phyloP scores from a whole-genome alignment of 768 basidiomycete genomes.

The Hysterangium stoloniferum region DNA sequence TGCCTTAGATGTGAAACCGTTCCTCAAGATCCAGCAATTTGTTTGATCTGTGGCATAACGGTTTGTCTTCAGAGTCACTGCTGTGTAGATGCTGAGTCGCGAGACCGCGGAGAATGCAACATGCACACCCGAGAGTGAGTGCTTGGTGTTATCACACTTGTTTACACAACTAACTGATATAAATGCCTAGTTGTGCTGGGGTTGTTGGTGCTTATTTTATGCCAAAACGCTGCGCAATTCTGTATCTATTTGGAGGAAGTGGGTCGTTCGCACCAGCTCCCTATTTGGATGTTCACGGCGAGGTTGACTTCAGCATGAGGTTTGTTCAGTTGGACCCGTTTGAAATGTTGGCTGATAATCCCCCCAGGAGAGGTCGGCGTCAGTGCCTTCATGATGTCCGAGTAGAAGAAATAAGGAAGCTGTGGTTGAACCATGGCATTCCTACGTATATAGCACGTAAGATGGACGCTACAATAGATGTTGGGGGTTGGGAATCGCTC shows the following conservation, averaged over 20 bases:
- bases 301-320: slow-evolving; percentile 90
- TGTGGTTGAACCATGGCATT: slow-evolving; percentile 85
- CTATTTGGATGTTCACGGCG: slow-evolving; percentile 91
- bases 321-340: slow-evolving; percentile 24
- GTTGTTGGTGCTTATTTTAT: slow-evolving; percentile 85
- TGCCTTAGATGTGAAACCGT: slow-evolving; percentile 74
- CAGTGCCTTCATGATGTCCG: slow-evolving; percentile 80
- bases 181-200: slow-evolving; percentile 68
- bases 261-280: slow-evolving; percentile 88
- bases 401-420: slow-evolving; percentile 87
- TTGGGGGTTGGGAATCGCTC: slow-evolving; percentile 90
- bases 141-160: neutral
- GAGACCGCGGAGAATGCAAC: slow-evolving; percentile 83
- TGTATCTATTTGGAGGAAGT: slow-evolving; percentile 82
- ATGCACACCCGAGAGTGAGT: slow-evolving; percentile 91
- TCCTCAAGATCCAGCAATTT: slow-evolving; percentile 83
- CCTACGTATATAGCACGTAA: slow-evolving; percentile 87
- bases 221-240: slow-evolving; percentile 82
- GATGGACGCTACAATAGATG: slow-evolving; percentile 78
- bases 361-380: slow-evolving; percentile 68
- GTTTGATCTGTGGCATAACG: slow-evolving; percentile 80
- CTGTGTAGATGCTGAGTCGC: slow-evolving; percentile 58
- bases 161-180: neutral
- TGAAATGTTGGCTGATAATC: neutral
- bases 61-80: slow-evolving; percentile 91